Evolutionary conservation across 2,329 filamentous ascomycete species (phyloP), one percentile per base, ranked within the genome.

Genomic region (Aspergillus quadrilineatus): DNA sequence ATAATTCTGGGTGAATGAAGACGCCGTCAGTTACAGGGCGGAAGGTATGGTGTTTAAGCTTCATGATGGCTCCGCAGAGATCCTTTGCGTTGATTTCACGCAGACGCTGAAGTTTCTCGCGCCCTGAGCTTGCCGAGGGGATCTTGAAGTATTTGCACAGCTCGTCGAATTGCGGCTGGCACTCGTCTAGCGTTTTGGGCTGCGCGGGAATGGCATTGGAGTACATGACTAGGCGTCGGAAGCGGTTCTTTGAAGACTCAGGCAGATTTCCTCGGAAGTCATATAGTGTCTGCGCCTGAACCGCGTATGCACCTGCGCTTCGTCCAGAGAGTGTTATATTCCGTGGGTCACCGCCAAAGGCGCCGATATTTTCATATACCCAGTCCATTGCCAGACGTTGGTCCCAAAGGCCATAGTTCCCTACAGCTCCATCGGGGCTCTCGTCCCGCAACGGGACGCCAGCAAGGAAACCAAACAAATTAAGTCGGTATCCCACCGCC

Each of bases 381-480:
- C 82, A 84, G 63, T 81, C 72, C 7, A 82, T 66, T 0, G 80
- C 80, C 10, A 78, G 66, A 2, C 77, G 68, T 59, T 83, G 80
- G 58, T 84, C 82, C 63, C 74, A 76, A 0, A 79, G 67, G 1
- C 77, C 77, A 57, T 72, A 75, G 56, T 79, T 79, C 1, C 75
- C 67, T 2, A 65, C 67, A 4, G 68, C 67, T 4, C 66, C 62
- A 14, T 62, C 56, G n/a, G 39, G 22, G 3, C 49, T 56, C 3
- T 67, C 65, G 4, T 46, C 28, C 8, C 32, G 14, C 5, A 46
- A 32, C 8, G 44, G 26, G 7, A 71, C 56, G 2, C 77, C 73
- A 1, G 77, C 75, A 3, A 82, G 64, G 59, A 82, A 82, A 0
- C 80, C 80, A 41, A 81, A 80, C 0, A 80, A 65, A 29, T 79